A percentile compares a stretch with the other conserved stretches of the same genome.
Evolutionary conservation across 2,329 filamentous ascomycete species (phyloP).

Genomic region (Chaetomium sp.): DNA sequence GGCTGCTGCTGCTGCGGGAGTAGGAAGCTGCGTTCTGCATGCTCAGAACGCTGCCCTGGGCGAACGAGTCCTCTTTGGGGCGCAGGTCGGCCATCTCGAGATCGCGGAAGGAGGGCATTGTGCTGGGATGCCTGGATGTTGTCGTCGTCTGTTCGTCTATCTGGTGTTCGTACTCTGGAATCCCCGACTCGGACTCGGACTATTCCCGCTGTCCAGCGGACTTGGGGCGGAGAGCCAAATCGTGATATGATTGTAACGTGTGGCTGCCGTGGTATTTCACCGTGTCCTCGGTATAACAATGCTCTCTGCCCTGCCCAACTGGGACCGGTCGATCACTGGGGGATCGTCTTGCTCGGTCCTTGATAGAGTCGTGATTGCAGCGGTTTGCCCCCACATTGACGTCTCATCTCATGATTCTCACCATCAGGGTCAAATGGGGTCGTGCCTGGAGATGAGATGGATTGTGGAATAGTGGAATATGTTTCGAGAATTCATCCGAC

Average conservation of each 20-base stretch:
- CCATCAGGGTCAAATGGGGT: not conserved
- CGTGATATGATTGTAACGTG: not conserved
- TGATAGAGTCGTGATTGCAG: conserved; percentile 7
- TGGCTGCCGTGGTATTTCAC: not conserved
- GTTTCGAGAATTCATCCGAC: not conserved
- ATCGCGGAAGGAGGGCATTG: conserved; percentile 47
- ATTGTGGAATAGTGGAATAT: not conserved
- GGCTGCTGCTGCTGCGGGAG: conserved; percentile 41
- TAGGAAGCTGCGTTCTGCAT: conserved; percentile 50
- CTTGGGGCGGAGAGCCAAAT: not conserved
- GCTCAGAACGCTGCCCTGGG: conserved; percentile 53
- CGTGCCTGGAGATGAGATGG: not conserved
- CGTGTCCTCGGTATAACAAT: not conserved
- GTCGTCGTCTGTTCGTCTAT: not conserved
- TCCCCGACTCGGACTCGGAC: not conserved
- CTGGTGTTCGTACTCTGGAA: not conserved
- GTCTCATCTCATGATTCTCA: conserved; percentile 16
- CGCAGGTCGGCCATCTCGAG: conserved; percentile 62
- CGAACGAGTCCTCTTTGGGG: conserved; percentile 59
- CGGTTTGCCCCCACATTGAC: conserved; percentile 12
- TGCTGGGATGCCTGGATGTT: conserved; percentile 3
- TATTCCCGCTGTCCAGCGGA: not conserved
- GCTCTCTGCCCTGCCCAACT: not conserved
- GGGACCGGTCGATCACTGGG: not conserved
- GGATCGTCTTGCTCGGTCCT: not conserved